Evolutionary conservation across 192 early-diverging fungal species (phyloP).

Genomic region (Coemansia javaensis): DNA sequence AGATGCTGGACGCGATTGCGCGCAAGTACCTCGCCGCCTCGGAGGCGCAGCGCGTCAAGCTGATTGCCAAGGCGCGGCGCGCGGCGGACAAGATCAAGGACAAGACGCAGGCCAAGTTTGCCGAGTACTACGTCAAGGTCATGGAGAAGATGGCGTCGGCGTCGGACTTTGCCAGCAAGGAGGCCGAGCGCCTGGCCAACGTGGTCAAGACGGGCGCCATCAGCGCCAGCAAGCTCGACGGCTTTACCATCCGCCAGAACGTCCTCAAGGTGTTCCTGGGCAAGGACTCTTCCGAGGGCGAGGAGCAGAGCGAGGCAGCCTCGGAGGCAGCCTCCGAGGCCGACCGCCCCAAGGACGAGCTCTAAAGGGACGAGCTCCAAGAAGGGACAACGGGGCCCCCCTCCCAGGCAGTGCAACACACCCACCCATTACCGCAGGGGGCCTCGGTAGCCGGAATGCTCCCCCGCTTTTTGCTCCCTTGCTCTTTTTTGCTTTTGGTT

Average conservation of each 20-base stretch:
- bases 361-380: too few relatives aligned
- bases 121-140: conserved; percentile 86
- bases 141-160: conserved; percentile 79
- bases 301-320: conserved; percentile 8
- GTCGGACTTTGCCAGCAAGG: conserved; percentile 69
- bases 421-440: too few relatives aligned
- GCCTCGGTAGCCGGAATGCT: too few relatives aligned
- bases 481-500: too few relatives aligned
- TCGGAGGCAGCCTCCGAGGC: conserved; percentile 17
- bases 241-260: conserved; percentile 82
- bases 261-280: conserved; percentile 62
- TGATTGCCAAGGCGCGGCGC: conserved; percentile 47
- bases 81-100: conserved; percentile 47
- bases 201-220: conserved; percentile 67
- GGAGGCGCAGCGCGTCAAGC: conserved; percentile 38
- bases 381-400: too few relatives aligned
- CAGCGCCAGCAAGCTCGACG: conserved; percentile 68
- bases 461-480: too few relatives aligned
- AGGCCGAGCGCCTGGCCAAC: conserved; percentile 76
- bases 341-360: conserved; percentile 46
- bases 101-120: conserved; percentile 51
- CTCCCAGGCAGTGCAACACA: too few relatives aligned
- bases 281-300: conserved; percentile 24
- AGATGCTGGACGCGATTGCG: conserved; percentile 30
- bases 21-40: conserved; percentile 62